Conservation (phyloP, 805 yeast species). For the Limtongozyma cylindracea region DNA sequence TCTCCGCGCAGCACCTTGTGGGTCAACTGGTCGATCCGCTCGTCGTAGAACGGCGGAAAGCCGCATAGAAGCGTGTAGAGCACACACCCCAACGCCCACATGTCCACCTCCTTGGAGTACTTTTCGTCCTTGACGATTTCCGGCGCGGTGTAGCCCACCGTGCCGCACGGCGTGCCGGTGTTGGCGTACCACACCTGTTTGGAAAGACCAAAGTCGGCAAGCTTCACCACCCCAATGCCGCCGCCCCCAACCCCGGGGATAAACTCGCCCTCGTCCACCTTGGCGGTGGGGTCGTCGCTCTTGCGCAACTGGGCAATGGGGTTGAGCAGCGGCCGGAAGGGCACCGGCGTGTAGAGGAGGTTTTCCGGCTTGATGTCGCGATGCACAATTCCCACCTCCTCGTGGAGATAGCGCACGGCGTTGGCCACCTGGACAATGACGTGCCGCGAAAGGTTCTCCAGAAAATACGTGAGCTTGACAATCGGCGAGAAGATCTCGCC, state of each 20-base stretch:
- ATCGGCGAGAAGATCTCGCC: slow-evolving; percentile 69
- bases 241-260: slow-evolving; percentile 30
- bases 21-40: slow-evolving; percentile 33
- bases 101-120: slow-evolving; percentile 42
- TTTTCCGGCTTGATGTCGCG: slow-evolving; percentile 71
- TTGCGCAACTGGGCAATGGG: neutral
- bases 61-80: slow-evolving; percentile 46
- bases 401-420: slow-evolving; percentile 44
- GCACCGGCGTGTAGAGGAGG: slow-evolving; percentile 32
- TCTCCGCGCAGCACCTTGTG: slow-evolving; percentile 49
- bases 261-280: slow-evolving; percentile 37
- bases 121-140: slow-evolving; percentile 18
- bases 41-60: slow-evolving; percentile 57
- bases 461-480: slow-evolving; percentile 51
- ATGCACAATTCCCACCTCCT: slow-evolving; percentile 38
- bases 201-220: slow-evolving; percentile 51
- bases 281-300: slow-evolving; percentile 28
- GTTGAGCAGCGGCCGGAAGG: slow-evolving; percentile 11
- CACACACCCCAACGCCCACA: slow-evolving; percentile 56
- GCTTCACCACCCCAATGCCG: slow-evolving; percentile 32
- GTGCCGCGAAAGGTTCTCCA: slow-evolving; percentile 49
- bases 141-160: slow-evolving; percentile 56
- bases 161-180: slow-evolving; percentile 53
- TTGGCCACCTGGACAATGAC: slow-evolving; percentile 47
- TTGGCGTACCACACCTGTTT: slow-evolving; percentile 16